Evolutionary conservation across 2,329 filamentous ascomycete species (phyloP).

Genomic region (Paecilomyces niveus): DNA sequence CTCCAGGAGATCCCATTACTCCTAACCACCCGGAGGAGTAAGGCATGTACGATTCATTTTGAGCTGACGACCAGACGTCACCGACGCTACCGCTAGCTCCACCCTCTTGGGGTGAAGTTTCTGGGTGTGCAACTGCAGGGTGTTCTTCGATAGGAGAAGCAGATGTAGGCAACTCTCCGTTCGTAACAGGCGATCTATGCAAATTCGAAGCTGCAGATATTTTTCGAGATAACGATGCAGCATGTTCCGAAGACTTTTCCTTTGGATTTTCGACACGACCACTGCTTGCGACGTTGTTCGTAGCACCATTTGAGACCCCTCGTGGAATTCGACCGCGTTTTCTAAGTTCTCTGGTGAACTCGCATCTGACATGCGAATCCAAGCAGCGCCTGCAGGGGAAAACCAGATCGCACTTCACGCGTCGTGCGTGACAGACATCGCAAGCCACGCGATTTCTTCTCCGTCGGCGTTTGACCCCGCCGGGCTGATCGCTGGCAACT

Average conservation of each 20-base stretch:
- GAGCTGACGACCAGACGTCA: constrained; percentile 9
- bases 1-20: constrained; percentile 5
- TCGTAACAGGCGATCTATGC: constrained; percentile 20
- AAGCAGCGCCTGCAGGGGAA: constrained; percentile 87
- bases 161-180: constrained; percentile 14
- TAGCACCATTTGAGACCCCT: constrained; percentile 52
- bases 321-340: constrained; percentile 76
- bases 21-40: constrained; percentile 5
- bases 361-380: constrained; percentile 61
- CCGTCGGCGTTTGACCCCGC: neutral
- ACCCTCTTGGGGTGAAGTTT: constrained; percentile 12
- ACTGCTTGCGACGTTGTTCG: constrained; percentile 1
- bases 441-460: constrained; percentile 53
- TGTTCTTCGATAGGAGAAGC: constrained; percentile 20
- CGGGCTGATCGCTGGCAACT: neutral
- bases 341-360: constrained; percentile 86
- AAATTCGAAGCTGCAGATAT: constrained; percentile 17
- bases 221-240: constrained; percentile 12
- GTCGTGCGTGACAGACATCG: constrained; percentile 89
- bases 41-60: constrained; percentile 6
- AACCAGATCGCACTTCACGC: constrained; percentile 90
- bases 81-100: constrained; percentile 2
- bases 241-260: constrained; percentile 4
- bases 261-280: constrained; percentile 2
- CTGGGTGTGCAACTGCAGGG: constrained; percentile 15